Conservation (phyloP, 805 yeast genomes). For the Lipomyces spencermartinsiae region DNA sequence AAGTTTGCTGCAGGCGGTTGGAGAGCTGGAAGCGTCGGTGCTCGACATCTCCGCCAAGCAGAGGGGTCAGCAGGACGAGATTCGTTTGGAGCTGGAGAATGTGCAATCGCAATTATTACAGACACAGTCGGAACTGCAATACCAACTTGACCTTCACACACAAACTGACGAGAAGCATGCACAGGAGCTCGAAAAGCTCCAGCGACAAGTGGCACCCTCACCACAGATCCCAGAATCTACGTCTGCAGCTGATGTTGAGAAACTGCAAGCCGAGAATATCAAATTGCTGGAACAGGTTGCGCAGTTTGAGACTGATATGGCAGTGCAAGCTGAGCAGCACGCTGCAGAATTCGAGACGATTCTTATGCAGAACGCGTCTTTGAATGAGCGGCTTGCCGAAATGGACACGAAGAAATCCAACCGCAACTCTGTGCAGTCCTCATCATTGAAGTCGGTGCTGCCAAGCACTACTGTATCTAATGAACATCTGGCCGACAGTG, state of each 20-base stretch:
- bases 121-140: conserved; percentile 2
- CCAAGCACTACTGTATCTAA: not conserved
- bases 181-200: not conserved
- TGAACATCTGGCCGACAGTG: not conserved
- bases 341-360: conserved; percentile 31
- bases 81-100: conserved; percentile 10
- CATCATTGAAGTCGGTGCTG: not conserved
- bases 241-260: not conserved
- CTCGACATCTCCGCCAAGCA: conserved; percentile 23
- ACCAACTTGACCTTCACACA: not conserved
- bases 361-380: conserved; percentile 31
- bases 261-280: conserved; percentile 12
- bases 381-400: conserved; percentile 24
- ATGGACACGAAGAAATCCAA: conserved; percentile 12
- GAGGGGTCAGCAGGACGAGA: conserved; percentile 6
- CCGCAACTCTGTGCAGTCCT: not conserved
- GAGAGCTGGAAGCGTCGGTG: conserved; percentile 20
- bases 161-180: not conserved
- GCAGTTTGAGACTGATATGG: conserved; percentile 12
- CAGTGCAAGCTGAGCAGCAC: conserved; percentile 26
- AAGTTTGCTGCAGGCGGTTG: conserved; percentile 16
- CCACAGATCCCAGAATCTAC: not conserved
- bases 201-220: not conserved
- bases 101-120: not conserved
- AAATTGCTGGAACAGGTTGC: conserved; percentile 11